These are phyloP conservation scores for Tremella mesenterica DNA, from an alignment of 768 basidiomycete genomes.

Conservation along the genomic window DNA sequence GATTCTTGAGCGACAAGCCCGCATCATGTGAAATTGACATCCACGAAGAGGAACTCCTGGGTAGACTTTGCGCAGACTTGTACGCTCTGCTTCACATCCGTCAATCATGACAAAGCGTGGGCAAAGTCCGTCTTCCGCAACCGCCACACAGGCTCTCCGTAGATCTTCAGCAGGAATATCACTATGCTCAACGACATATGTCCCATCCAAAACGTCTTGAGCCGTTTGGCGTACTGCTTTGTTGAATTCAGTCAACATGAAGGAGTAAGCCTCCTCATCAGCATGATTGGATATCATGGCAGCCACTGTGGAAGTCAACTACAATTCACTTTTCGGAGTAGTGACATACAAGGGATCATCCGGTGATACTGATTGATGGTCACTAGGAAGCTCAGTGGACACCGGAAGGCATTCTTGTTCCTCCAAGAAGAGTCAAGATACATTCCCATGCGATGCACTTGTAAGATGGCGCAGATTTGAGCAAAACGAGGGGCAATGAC, in stretches of 20 bases:
- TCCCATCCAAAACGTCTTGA: background rate
- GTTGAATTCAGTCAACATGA: background rate
- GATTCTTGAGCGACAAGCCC: slow-evolving; percentile 1
- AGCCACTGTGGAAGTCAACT: slow-evolving; percentile 2
- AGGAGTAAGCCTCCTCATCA: slow-evolving; percentile 3
- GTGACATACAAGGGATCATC: slow-evolving; percentile 8
- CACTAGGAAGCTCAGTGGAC: slow-evolving; percentile 6
- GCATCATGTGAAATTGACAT: slow-evolving; percentile 13
- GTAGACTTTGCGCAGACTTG: background rate
- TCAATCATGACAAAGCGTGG: slow-evolving; percentile 12
- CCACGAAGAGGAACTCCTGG: slow-evolving; percentile 1
- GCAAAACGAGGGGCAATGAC: background rate
- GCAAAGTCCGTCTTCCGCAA: background rate
- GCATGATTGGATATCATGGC: slow-evolving; percentile 3
- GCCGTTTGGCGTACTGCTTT: background rate
- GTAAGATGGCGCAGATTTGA: background rate
- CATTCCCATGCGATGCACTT: slow-evolving; percentile 1
- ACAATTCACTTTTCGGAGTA: background rate
- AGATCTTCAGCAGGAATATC: background rate
- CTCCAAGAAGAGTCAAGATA: slow-evolving; percentile 10
- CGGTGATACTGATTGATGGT: slow-evolving; percentile 6
- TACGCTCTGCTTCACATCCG: slow-evolving; percentile 4
- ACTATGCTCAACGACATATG: background rate
- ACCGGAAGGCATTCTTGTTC: slow-evolving; percentile 9
- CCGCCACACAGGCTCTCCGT: background rate